Percentiles rank a stretch among this genome's conserved stretches.
Evolutionary conservation across 1,284 basidiomycete species (phyloP).

Genomic region (Irpex sp.): DNA sequence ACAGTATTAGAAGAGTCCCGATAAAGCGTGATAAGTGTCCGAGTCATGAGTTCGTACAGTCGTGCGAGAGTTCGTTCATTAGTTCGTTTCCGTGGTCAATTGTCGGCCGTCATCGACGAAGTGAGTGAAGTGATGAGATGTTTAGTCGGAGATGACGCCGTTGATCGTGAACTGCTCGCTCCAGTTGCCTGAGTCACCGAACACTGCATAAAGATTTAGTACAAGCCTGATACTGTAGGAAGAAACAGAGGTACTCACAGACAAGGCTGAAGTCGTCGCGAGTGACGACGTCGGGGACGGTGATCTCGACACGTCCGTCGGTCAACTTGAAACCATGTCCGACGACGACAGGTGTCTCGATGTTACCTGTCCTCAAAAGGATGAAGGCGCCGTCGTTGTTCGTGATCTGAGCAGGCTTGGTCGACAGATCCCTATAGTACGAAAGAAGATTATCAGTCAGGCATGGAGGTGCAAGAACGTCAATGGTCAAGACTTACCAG

Average conservation of each 20-base stretch:
- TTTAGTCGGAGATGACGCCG: not conserved
- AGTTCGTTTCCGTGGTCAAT: not conserved
- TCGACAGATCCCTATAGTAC: constrained; percentile 31
- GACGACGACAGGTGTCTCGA: constrained; percentile 27
- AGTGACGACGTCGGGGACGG: constrained; percentile 31
- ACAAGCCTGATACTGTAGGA: not conserved
- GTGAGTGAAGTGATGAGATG: not conserved
- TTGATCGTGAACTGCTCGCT: constrained; percentile 8
- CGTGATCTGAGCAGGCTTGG: constrained; percentile 37
- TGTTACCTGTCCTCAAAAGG: constrained; percentile 10
- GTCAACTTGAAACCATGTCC: constrained; percentile 36
- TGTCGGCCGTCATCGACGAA: not conserved
- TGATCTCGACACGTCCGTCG: constrained; percentile 31
- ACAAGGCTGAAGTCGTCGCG: constrained; percentile 40
- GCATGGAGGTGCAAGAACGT: not conserved
- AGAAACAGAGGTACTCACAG: constrained; percentile 28
- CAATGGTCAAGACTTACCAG: constrained; percentile 9
- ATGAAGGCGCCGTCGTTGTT: constrained; percentile 23
- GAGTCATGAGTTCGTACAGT: too few species aligned
- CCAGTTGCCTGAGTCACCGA: constrained; percentile 12
- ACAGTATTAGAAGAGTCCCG: too few species aligned
- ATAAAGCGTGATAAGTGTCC: too few species aligned
- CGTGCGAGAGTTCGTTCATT: not conserved
- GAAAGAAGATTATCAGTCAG: not conserved
- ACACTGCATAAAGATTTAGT: constrained; percentile 1